Base-by-base conservation (phyloP, 169 alveolate genomes). In the Cryptosporidium canis region DNA sequence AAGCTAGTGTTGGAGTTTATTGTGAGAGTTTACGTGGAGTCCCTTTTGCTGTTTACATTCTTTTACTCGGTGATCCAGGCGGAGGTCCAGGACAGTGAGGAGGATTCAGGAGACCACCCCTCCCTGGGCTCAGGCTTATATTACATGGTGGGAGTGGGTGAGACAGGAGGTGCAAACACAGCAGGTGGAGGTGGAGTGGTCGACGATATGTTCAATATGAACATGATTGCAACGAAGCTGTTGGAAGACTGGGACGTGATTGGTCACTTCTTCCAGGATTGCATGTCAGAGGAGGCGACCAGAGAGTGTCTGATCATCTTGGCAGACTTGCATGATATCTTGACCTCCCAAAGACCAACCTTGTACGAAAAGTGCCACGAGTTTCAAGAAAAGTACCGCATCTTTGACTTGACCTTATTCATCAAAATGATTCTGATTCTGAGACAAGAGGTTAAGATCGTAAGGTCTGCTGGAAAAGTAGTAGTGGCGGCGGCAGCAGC, bases 201-300 rank as follows among this genome's bases (percentile, higher is more conserved):
- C 11, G 48, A n/a, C 35, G 67, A 48, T 51, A 27, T 37, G 31
- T 43, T 29, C 16, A 58, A 41, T 45, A 56, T 48, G 71, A 58
- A 61, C 14, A n/a, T 77, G 44, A 77, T 77, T 11, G 63, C 87
- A 24, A 37, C 87, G 2, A 77, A 77, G 64, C 9, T 77, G 29
- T 24, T 77, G 24, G 87, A 77, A 45, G 87, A 77, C 37, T 77
- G 87, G 87, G 87, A 77, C 24, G 51, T 77, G 9, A 55, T 77
- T 77, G 87, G 87, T 2, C 70, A 61, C 33, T 77, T 77, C 31
- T 77, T 77, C 47, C 87, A 77, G 31, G 87, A 61, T 44, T 77
- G 87, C 44, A 77, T 77, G 64, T 77, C 72, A 37, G 87, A 77
- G 35, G 87, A 77, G 31, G 77, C 18, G 18, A 63, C 55, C 11